Conservation (phyloP, 2,329 filamentous ascomycete species). For the Hypoxylon sp. region DNA sequence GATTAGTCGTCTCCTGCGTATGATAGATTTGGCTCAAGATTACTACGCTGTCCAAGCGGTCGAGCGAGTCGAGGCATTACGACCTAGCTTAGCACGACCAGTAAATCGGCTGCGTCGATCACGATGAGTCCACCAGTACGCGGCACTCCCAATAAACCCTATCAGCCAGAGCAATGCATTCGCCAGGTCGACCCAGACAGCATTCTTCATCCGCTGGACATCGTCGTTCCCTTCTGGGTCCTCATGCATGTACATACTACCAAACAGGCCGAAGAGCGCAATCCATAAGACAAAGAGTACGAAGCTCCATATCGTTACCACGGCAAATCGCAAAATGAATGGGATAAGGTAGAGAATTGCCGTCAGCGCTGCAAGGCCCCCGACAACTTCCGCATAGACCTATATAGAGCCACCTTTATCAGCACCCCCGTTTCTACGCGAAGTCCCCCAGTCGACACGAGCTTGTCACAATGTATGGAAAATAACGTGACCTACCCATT, state of each 20-base stretch:
- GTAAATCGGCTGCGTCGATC: constrained; percentile 70
- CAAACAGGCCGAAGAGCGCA: constrained; percentile 86
- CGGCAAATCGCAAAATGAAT: constrained; percentile 67
- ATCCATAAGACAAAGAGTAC: constrained; percentile 85
- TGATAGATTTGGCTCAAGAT: constrained; percentile 11
- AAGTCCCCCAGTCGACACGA: not conserved
- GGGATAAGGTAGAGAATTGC: constrained; percentile 76
- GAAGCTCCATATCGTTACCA: constrained; percentile 77
- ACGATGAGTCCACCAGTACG: constrained; percentile 72
- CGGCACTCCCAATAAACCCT: constrained; percentile 67
- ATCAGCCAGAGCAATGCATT: constrained; percentile 84
- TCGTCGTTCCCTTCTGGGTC: constrained; percentile 73
- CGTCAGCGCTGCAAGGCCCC: constrained; percentile 74
- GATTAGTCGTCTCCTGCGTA: constrained; percentile 1
- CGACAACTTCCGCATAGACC: constrained; percentile 81
- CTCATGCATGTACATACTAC: constrained; percentile 81
- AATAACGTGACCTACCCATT: constrained; percentile 73
- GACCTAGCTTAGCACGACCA: constrained; percentile 67
- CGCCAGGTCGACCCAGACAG: constrained; percentile 85
- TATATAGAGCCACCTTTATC: constrained; percentile 50
- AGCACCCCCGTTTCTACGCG: constrained; percentile 10
- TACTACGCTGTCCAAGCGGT: constrained; percentile 42
- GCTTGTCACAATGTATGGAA: not conserved
- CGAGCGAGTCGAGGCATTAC: constrained; percentile 45
- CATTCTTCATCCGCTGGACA: constrained; percentile 84